Percentiles rank a stretch among this genome's conserved stretches.
These are phyloP conservation scores for Xylaria scruposa DNA, from an alignment of 495 filamentous ascomycete species.

Conservation along the genomic window DNA sequence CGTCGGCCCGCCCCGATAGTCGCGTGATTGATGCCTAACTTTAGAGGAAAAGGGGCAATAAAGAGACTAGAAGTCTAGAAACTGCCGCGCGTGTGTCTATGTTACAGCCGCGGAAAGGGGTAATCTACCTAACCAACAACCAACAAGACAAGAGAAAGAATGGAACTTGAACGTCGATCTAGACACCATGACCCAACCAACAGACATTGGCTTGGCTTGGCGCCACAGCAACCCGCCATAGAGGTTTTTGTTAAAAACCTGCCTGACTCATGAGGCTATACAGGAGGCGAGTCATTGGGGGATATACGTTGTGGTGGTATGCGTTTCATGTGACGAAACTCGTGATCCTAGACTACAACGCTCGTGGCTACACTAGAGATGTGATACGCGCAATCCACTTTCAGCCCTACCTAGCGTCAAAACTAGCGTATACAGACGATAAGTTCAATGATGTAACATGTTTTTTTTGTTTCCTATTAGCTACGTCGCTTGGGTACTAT, in stretches of 20 bases:
- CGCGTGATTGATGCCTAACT: conserved; percentile 2
- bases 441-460: background rate
- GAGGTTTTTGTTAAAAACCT: background rate
- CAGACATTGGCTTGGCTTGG: background rate
- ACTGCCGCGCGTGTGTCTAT: conserved; percentile 22
- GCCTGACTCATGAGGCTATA: background rate
- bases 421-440: background rate
- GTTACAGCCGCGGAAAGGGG: conserved; percentile 5
- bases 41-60: background rate
- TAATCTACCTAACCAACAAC: conserved; percentile 5
- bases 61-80: background rate
- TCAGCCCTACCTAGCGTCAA: conserved; percentile 5
- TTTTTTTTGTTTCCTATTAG: background rate
- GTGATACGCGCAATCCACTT: background rate
- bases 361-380: background rate
- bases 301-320: background rate
- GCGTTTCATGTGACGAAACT: background rate
- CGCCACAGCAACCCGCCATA: background rate
- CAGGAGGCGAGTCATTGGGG: background rate
- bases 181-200: background rate
- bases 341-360: background rate
- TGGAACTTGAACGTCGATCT: background rate
- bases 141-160: conserved; percentile 14
- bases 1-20: background rate
- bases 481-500: background rate